These are phyloP conservation scores for Boletus rubropictus DNA, from an alignment of 768 basidiomycete species.

Conservation along the genomic window DNA sequence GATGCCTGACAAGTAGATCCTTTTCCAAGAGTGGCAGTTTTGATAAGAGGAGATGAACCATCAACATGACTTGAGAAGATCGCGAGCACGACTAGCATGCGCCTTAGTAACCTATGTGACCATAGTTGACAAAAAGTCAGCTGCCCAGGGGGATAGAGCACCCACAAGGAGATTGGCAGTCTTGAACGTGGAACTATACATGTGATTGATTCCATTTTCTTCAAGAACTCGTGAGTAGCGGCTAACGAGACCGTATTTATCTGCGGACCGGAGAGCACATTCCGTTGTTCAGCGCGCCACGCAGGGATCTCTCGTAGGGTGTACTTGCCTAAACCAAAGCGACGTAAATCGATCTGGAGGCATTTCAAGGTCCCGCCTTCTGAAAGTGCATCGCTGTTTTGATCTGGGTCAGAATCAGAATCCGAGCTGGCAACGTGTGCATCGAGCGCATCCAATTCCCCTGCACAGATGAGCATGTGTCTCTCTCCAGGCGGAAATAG, in stretches of 20 bases:
- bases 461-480: constrained; percentile 69
- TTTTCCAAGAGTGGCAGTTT: constrained; percentile 3
- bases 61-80: constrained; percentile 55
- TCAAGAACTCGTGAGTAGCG: constrained; percentile 70
- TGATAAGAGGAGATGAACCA: neutral
- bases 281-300: constrained; percentile 1
- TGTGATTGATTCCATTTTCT: constrained; percentile 70
- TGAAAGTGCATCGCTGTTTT: constrained; percentile 28
- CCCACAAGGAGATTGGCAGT: constrained; percentile 71
- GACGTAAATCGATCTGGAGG: constrained; percentile 68
- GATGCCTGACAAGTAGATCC: neutral
- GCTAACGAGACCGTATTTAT: constrained; percentile 74
- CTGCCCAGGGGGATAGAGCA: constrained; percentile 13
- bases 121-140: neutral
- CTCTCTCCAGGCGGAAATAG: constrained; percentile 68
- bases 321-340: constrained; percentile 61
- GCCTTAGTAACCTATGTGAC: constrained; percentile 47
- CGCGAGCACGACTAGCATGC: constrained; percentile 51
- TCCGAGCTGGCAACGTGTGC: constrained; percentile 28
- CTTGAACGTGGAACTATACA: constrained; percentile 82
- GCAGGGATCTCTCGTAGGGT: neutral
- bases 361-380: constrained; percentile 50
- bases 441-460: constrained; percentile 59
- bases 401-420: constrained; percentile 37
- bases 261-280: constrained; percentile 31